A percentile compares a stretch with the other conserved stretches of the same genome.
Conservation (phyloP, 768 basidiomycete genomes). For the Daedaleopsis sinensis region DNA sequence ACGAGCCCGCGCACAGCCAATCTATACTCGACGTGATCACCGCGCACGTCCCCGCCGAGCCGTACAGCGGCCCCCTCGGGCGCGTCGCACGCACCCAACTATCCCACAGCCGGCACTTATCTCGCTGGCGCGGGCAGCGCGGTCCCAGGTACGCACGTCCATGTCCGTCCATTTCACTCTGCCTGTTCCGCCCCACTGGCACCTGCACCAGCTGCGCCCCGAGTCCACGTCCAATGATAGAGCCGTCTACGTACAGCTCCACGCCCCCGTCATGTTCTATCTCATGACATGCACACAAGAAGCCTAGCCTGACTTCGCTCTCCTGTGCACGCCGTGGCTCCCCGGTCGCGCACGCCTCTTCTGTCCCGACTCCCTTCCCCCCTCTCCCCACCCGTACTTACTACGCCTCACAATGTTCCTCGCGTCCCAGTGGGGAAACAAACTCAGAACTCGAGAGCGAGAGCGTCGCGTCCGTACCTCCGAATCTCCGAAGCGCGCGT, state of each 20-base stretch:
- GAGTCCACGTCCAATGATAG: background rate
- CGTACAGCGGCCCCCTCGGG: background rate
- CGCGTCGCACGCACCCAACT: background rate
- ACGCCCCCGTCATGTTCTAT: background rate
- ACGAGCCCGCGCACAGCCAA: too few species aligned
- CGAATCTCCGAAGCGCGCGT: too few species aligned
- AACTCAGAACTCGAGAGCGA: too few species aligned
- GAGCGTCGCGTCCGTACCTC: too few species aligned
- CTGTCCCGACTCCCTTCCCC: too few species aligned
- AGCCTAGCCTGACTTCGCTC: background rate
- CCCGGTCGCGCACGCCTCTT: background rate
- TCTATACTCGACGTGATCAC: background rate
- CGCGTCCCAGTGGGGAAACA: too few species aligned
- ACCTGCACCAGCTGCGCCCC: too few species aligned
- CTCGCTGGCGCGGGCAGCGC: background rate
- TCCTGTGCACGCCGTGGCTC: background rate
- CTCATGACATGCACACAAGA: background rate
- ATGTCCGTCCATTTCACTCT: background rate
- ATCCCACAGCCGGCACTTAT: background rate
- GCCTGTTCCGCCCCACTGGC: too few species aligned
- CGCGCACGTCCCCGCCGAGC: background rate
- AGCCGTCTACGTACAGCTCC: background rate
- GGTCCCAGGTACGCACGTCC: background rate
- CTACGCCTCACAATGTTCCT: too few species aligned
- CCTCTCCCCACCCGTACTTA: too few species aligned